A percentile compares a stretch with the other conserved stretches of the same genome.
These are phyloP conservation scores for Leishmania mexicana DNA, from an alignment of 208 protist genomes.

Conservation along the genomic window DNA sequence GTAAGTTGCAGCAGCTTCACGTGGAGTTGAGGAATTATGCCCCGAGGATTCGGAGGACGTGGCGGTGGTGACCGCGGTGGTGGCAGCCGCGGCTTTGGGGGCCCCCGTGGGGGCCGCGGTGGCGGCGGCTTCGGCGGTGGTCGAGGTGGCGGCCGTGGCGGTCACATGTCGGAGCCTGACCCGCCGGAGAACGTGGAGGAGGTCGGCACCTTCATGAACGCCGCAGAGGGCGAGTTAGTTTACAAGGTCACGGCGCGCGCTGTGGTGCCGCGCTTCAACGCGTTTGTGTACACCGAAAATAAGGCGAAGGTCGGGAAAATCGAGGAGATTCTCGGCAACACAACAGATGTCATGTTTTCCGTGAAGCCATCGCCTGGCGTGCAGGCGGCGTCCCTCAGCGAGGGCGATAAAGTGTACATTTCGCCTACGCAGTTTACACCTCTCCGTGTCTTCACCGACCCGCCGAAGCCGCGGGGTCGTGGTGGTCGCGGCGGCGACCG, in stretches of 20 bases:
- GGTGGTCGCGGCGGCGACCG: conserved; percentile 63
- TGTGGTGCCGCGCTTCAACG: conserved; percentile 89
- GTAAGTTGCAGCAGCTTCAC: background rate
- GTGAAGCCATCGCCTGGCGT: conserved; percentile 88
- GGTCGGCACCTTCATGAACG: conserved; percentile 87
- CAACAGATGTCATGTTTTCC: conserved; percentile 90
- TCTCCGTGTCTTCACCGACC: conserved; percentile 86
- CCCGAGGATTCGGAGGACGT: conserved; percentile 35
- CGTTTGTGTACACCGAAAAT: conserved; percentile 92
- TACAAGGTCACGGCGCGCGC: conserved; percentile 72
- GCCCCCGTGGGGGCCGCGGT: conserved; percentile 42
- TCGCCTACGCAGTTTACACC: conserved; percentile 87
- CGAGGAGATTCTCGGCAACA: conserved; percentile 91
- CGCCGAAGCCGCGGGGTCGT: conserved; percentile 83
- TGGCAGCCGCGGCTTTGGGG: conserved; percentile 45
- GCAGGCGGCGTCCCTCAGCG: conserved; percentile 80
- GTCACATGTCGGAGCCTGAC: conserved; percentile 71
- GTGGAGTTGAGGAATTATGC: conserved; percentile 19
- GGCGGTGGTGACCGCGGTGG: conserved; percentile 20
- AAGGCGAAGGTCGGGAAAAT: conserved; percentile 94
- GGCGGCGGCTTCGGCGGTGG: conserved; percentile 45
- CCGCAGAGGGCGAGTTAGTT: conserved; percentile 88
- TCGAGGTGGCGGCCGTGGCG: conserved; percentile 72
- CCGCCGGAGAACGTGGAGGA: conserved; percentile 85
- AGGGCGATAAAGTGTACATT: conserved; percentile 87